A percentile compares a stretch with the other conserved stretches of the same genome.
Evolutionary conservation across 257 asterid genomes (phyloP).

Genomic region (Ligustrum vulgare): DNA sequence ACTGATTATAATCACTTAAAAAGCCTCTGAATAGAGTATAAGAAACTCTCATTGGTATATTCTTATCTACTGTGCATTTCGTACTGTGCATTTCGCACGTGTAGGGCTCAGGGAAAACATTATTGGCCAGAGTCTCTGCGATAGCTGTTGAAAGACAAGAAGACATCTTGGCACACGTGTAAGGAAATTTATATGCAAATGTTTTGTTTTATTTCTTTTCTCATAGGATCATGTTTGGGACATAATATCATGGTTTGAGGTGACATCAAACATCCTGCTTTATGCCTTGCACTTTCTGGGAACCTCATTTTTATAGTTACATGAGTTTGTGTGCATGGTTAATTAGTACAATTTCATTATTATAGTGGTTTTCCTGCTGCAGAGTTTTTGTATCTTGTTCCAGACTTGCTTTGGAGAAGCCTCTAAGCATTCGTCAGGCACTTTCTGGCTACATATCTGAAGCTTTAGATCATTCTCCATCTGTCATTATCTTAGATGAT

Average conservation of each 20-base stretch:
- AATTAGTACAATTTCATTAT: slow-evolving; percentile 16
- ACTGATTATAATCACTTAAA: no score
- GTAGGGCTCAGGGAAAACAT: slow-evolving; percentile 90
- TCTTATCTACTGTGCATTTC: slow-evolving; percentile 15
- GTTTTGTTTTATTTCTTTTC: slow-evolving; percentile 12
- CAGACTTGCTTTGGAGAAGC: slow-evolving; percentile 80
- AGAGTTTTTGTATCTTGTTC: slow-evolving; percentile 77
- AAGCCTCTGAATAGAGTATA: no score
- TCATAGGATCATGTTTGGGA: slow-evolving; percentile 17
- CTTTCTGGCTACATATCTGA: slow-evolving; percentile 68
- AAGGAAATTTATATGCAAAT: slow-evolving; percentile 22
- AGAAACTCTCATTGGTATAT: background rate
- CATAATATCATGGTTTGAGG: slow-evolving; percentile 9
- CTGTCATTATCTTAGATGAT: slow-evolving; percentile 89
- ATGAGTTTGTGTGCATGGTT: slow-evolving; percentile 24
- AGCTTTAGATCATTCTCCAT: slow-evolving; percentile 89
- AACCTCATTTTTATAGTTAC: slow-evolving; percentile 3
- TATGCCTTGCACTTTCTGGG: background rate
- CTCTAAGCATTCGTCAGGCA: slow-evolving; percentile 61
- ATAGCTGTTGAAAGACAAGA: slow-evolving; percentile 62
- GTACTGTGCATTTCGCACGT: slow-evolving; percentile 24
- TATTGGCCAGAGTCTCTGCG: slow-evolving; percentile 75
- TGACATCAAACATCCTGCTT: slow-evolving; percentile 20
- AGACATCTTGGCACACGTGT: slow-evolving; percentile 82
- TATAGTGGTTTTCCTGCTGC: slow-evolving; percentile 35